Evolutionary conservation across 1,139 yeast genomes (phyloP).

Genomic region (Yamadazyma songkhlaensis): DNA sequence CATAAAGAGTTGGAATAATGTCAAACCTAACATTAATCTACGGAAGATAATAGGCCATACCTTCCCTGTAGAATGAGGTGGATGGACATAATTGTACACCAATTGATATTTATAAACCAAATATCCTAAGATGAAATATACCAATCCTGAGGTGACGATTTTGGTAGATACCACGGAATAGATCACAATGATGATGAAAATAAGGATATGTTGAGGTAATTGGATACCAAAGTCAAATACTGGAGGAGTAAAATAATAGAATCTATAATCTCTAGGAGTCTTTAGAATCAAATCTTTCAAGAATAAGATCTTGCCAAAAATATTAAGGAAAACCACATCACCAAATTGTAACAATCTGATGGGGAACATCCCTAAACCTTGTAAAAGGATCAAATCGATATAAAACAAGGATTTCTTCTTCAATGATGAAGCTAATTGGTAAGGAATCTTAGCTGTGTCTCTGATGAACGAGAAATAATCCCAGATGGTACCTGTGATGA

Average conservation of each 20-base stretch:
- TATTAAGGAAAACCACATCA: conserved; percentile 41
- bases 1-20: conserved; percentile 64
- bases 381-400: conserved; percentile 69
- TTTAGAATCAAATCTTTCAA: conserved; percentile 44
- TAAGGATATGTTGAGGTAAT: conserved; percentile 63
- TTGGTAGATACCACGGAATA: conserved; percentile 68
- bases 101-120: conserved; percentile 67
- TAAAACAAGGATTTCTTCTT: conserved; percentile 69
- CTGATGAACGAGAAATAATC: conserved; percentile 74
- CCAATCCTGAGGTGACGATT: conserved; percentile 59
- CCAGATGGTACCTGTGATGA: conserved; percentile 77
- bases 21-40: conserved; percentile 57
- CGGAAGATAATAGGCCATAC: conserved; percentile 70
- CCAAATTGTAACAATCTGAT: conserved; percentile 61
- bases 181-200: conserved; percentile 59
- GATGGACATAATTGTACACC: conserved; percentile 64
- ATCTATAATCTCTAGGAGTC: conserved; percentile 61
- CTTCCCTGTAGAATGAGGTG: conserved; percentile 70
- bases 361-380: conserved; percentile 79
- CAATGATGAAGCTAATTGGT: conserved; percentile 67
- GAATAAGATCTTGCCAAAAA: conserved; percentile 59
- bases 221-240: conserved; percentile 65
- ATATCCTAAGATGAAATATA: conserved; percentile 58
- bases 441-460: conserved; percentile 73
- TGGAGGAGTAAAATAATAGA: conserved; percentile 64